Conservation (phyloP, 306 rosid species). For the Phaseolus lunatus region DNA sequence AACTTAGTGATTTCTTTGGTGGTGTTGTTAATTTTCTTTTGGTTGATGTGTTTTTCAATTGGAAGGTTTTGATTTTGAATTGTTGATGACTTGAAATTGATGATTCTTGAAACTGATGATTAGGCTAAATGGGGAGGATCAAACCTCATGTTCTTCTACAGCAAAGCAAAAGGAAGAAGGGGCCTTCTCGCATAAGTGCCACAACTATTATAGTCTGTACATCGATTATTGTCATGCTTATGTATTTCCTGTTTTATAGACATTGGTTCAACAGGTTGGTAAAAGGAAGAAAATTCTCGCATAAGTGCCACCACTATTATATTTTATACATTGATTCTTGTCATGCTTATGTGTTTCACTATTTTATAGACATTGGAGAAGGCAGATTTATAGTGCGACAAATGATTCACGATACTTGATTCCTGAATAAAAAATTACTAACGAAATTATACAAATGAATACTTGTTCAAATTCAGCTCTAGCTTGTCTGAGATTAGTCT, state of each 20-base stretch:
- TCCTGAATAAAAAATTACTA: background rate
- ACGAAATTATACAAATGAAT: background rate
- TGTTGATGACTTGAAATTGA: constrained; percentile 34
- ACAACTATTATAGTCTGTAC: constrained; percentile 49
- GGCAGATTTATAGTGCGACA: background rate
- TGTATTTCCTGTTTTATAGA: constrained; percentile 53
- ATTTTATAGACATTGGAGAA: constrained; percentile 44
- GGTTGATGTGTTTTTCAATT: constrained; percentile 2
- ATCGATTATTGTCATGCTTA: constrained; percentile 51
- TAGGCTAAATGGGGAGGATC: constrained; percentile 62
- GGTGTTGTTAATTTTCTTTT: constrained; percentile 16
- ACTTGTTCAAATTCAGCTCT: constrained; percentile 15
- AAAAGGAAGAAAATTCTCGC: constrained; percentile 56
- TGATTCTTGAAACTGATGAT: constrained; percentile 39
- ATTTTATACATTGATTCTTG: constrained; percentile 50
- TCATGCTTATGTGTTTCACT: constrained; percentile 52
- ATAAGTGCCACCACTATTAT: constrained; percentile 49
- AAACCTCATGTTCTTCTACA: constrained; percentile 69
- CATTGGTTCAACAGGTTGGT: constrained; percentile 63
- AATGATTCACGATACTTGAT: background rate
- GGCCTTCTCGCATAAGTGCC: constrained; percentile 56
- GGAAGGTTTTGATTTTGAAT: constrained; percentile 19
- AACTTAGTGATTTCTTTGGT: background rate
- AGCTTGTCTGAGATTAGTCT: constrained; percentile 2
- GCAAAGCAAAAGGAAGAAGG: constrained; percentile 77